Percentiles rank a stretch among this genome's conserved stretches.
These are phyloP conservation scores for Bullera alba DNA, from an alignment of 768 basidiomycete genomes.

Conservation along the genomic window DNA sequence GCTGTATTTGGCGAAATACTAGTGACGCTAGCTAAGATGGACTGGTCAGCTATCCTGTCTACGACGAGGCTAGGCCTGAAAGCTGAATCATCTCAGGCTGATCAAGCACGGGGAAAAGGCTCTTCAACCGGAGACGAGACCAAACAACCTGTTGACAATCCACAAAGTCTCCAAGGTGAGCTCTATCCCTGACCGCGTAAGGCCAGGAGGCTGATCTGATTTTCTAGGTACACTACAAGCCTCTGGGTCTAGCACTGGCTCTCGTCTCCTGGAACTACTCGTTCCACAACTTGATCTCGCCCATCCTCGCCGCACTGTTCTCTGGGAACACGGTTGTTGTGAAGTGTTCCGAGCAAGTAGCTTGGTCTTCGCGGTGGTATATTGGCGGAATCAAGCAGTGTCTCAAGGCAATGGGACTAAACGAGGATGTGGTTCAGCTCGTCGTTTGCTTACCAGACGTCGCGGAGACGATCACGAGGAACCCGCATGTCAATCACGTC, in stretches of 20 bases:
- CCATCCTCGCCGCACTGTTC: conserved; percentile 83
- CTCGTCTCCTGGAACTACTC: conserved; percentile 70
- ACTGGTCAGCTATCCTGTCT: conserved; percentile 49
- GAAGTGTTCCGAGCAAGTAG: conserved; percentile 63
- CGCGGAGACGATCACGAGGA: conserved; percentile 68
- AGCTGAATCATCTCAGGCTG: conserved; percentile 68
- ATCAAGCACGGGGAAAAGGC: conserved; percentile 74
- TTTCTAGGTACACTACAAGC: conserved; percentile 61
- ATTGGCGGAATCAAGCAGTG: conserved; percentile 69
- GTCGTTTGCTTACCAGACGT: conserved; percentile 84
- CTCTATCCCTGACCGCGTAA: background rate
- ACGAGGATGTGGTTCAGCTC: conserved; percentile 80
- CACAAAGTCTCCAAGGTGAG: conserved; percentile 46
- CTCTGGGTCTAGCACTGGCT: conserved; percentile 83
- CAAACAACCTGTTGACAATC: conserved; percentile 47
- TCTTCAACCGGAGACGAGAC: conserved; percentile 65
- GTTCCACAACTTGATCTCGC: conserved; percentile 87
- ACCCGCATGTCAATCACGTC: conserved; percentile 80
- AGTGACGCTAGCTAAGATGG: conserved; percentile 88
- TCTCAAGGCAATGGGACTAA: conserved; percentile 71
- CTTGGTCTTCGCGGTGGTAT: conserved; percentile 75
- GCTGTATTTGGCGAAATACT: conserved; percentile 90
- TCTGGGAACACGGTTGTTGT: conserved; percentile 82
- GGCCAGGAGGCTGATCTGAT: background rate
- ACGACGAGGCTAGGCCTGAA: background rate